These are phyloP conservation scores for Aspergillus heteromorphus DNA, from an alignment of 495 filamentous ascomycete genomes.

Conservation along the genomic window DNA sequence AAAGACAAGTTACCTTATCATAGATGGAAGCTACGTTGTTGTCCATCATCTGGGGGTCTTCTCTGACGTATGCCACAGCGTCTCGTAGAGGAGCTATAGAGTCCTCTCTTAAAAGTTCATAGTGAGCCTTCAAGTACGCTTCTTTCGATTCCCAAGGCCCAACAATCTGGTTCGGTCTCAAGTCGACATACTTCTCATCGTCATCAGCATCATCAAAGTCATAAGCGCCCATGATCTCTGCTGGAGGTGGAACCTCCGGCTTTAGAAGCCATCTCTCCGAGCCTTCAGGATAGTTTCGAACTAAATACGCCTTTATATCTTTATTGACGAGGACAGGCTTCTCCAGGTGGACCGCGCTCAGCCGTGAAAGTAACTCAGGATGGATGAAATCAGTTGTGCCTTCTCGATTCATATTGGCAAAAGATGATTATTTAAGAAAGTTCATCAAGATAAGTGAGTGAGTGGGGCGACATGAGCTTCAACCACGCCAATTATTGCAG, in stretches of 20 bases:
- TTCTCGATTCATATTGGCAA: no score
- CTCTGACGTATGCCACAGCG: constrained; percentile 47
- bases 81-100: constrained; percentile 52
- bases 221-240: constrained; percentile 37
- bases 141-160: constrained; percentile 45
- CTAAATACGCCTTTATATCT: constrained; percentile 36
- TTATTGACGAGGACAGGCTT: constrained; percentile 13
- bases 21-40: constrained; percentile 60
- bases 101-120: constrained; percentile 63
- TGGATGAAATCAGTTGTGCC: not conserved
- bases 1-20: constrained; percentile 50
- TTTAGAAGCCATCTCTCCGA: constrained; percentile 34
- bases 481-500: no score
- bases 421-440: no score
- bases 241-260: constrained; percentile 40
- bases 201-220: constrained; percentile 20
- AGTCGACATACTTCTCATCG: constrained; percentile 23
- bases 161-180: constrained; percentile 32
- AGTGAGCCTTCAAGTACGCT: constrained; percentile 57
- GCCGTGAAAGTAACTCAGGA: not conserved
- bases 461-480: not conserved
- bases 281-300: constrained; percentile 3
- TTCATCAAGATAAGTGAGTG: not conserved
- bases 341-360: not conserved
- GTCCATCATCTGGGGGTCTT: constrained; percentile 45